Evolutionary conservation across 2,329 filamentous ascomycete genomes (phyloP), one percentile per base, ranked within the genome.

Genomic region (Sporothrix sp.): DNA sequence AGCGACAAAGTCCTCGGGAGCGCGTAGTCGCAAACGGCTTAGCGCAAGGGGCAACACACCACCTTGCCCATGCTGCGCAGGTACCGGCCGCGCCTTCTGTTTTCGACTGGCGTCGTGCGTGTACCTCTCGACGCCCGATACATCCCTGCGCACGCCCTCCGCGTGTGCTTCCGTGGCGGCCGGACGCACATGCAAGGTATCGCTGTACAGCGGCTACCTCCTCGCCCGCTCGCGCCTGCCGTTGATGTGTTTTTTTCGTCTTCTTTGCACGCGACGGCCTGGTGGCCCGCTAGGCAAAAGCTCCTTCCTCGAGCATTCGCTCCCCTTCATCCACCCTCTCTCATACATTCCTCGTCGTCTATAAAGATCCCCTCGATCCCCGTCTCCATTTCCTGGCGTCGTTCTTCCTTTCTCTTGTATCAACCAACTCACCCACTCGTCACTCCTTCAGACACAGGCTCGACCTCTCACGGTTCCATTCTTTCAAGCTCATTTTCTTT

Each of bases 21-120:
- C 35, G n/a, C 13, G 21, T 36, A 50, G 33, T 46, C 42, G 51
- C 30, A 30, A 38, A 32, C 28, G 30, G 46, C 33, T 30, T 52
- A 52, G 51, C 42, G 51, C 51, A 49, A 52, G 51, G 51, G 51
- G 51, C 39, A 52, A 38, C 9, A 37, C 48, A 45, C 48, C 48
- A 28, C 30, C 37, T 21, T 40, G 18, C 36, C 18, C 27, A 16
- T 7, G 14, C 7, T 9, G 14, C 8, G 27, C 32, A 20, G 21
- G 32, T 27, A 46, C 30, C 32, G 18, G 42, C 43, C 20, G 21
- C 18, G 21, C 9, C 21, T 21, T 30, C 35, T 40, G 49, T 47
- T 20, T 45, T 5, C 10, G 25, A 5, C 25, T 25, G 30, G 27
- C 42, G n/a, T n/a, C 20, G 42, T 23, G 27, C 27, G 7, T 44